Conservation (phyloP, 2,329 filamentous ascomycete genomes). For the Boeremia exigua region DNA sequence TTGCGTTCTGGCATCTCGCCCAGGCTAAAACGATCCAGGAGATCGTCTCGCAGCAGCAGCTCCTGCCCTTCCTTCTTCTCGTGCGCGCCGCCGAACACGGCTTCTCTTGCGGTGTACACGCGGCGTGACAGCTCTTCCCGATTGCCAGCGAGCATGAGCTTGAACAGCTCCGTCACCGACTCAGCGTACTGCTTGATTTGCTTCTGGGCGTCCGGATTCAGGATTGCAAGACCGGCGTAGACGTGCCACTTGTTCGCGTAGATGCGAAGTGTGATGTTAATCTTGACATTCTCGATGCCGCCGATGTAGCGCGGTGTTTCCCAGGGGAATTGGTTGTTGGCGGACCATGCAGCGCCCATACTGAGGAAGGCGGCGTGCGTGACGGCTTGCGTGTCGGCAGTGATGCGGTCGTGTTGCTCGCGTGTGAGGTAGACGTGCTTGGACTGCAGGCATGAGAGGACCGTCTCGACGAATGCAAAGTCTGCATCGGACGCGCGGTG, state of each 20-base stretch:
- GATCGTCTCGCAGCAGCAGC: constrained; percentile 76
- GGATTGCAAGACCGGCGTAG: constrained; percentile 93
- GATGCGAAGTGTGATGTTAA: constrained; percentile 96
- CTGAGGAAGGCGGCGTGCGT: constrained; percentile 94
- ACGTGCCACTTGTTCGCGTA: constrained; percentile 99
- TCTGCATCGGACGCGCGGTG: constrained; percentile 83
- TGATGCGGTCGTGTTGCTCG: constrained; percentile 91
- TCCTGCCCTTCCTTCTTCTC: constrained; percentile 61
- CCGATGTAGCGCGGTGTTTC: constrained; percentile 94
- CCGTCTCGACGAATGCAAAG: constrained; percentile 77
- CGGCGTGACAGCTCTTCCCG: constrained; percentile 74
- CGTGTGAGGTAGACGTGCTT: constrained; percentile 89
- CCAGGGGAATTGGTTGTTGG: constrained; percentile 95
- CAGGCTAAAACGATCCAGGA: constrained; percentile 88
- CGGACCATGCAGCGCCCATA: constrained; percentile 98
- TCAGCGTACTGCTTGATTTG: constrained; percentile 95
- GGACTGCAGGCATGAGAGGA: constrained; percentile 82
- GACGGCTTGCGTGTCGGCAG: constrained; percentile 96
- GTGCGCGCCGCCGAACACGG: constrained; percentile 65
- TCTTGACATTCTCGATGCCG: constrained; percentile 98
- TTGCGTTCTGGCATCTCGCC: constrained; percentile 70
- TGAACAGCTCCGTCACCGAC: constrained; percentile 92
- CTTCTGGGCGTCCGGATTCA: constrained; percentile 89
- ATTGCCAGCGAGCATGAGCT: constrained; percentile 91
- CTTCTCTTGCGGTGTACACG: constrained; percentile 79